Percentiles rank a stretch among this genome's conserved stretches.
Conservation (phyloP, 2,329 filamentous ascomycete genomes). For the Alternaria rosae region DNA sequence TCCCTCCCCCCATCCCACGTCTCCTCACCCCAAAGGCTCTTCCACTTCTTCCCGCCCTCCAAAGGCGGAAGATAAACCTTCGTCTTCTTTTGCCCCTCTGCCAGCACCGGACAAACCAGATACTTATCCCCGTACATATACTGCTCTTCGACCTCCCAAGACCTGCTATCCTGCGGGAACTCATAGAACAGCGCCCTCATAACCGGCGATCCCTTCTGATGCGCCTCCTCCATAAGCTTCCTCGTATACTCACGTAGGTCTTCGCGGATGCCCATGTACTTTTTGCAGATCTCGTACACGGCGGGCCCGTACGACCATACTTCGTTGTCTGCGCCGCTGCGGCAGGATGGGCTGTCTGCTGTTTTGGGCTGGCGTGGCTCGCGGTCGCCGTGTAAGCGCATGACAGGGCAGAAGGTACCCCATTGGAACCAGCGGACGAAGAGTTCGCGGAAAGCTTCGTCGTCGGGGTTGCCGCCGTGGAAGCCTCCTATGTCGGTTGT, state of each 20-base stretch:
- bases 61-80: conserved; percentile 62
- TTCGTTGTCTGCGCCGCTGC: conserved; percentile 65
- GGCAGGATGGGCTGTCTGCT: conserved; percentile 48
- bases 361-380: conserved; percentile 63
- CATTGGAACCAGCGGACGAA: conserved; percentile 75
- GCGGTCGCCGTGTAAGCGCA: conserved; percentile 71
- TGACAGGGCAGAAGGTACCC: conserved; percentile 72
- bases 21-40: conserved; percentile 45
- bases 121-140: conserved; percentile 71
- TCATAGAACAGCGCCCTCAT: conserved; percentile 71
- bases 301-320: conserved; percentile 71
- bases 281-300: conserved; percentile 66
- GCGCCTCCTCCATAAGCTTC: conserved; percentile 65
- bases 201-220: conserved; percentile 66
- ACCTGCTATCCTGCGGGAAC: conserved; percentile 62
- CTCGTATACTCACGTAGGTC: conserved; percentile 65
- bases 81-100: conserved; percentile 55
- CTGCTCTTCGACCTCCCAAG: conserved; percentile 67
- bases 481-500: conserved; percentile 76
- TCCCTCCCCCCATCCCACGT: conserved; percentile 50
- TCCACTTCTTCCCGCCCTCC: conserved; percentile 52
- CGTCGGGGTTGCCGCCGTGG: conserved; percentile 67
- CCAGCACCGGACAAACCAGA: conserved; percentile 64
- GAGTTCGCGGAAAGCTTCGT: conserved; percentile 66
- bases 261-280: conserved; percentile 67